These are phyloP conservation scores for Pilobolus umbonatus DNA, from an alignment of 192 early-diverging fungal species.

Conservation along the genomic window DNA sequence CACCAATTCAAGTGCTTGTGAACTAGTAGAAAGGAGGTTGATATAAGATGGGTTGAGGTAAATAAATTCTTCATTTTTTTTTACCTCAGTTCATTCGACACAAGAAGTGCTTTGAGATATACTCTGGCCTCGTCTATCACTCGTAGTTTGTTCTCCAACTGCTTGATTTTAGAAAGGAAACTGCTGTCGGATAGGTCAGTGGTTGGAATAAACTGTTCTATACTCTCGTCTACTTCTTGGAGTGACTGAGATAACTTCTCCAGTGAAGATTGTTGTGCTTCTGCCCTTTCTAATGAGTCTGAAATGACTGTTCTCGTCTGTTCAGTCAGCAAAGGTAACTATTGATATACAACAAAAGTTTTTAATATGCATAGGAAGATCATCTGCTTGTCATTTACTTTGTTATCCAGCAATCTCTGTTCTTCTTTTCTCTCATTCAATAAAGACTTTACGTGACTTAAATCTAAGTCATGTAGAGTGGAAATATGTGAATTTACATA, in stretches of 20 bases:
- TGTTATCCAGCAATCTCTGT: slow-evolving; percentile 6
- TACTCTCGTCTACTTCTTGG: too few species aligned
- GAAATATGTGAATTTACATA: neutral
- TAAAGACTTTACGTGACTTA: neutral
- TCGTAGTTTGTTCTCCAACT: slow-evolving; percentile 7
- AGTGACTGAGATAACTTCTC: neutral
- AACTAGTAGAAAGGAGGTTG: slow-evolving; percentile 10
- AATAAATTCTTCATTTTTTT: neutral
- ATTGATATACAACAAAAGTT: neutral
- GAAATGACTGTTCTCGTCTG: neutral
- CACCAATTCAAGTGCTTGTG: slow-evolving; percentile 32
- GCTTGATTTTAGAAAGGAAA: neutral
- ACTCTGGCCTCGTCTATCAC: neutral
- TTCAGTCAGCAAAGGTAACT: neutral
- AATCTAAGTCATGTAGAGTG: neutral
- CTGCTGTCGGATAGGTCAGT: neutral
- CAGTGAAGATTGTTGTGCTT: neutral
- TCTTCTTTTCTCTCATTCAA: neutral
- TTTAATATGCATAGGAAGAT: neutral
- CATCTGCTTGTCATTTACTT: slow-evolving; percentile 7
- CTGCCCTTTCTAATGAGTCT: neutral
- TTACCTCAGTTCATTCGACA: slow-evolving; percentile 43
- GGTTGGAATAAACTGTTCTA: neutral
- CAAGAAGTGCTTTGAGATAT: slow-evolving; percentile 40
- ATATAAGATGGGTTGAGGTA: neutral